These are phyloP conservation scores for Capronia coronata DNA, from an alignment of 2,329 filamentous ascomycete species.

Conservation along the genomic window DNA sequence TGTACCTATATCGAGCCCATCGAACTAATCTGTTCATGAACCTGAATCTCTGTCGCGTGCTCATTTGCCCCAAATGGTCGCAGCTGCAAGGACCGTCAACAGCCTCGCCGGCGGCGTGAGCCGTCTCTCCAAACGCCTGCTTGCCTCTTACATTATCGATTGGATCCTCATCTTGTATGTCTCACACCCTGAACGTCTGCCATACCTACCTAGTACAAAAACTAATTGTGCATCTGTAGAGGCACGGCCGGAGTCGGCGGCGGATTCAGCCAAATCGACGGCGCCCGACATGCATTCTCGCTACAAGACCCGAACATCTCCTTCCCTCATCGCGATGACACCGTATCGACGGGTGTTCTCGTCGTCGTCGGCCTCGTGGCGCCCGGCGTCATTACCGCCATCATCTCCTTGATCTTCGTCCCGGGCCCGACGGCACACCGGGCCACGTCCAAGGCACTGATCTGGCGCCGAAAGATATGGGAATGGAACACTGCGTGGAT, in stretches of 20 bases:
- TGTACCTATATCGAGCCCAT: too few relatives aligned
- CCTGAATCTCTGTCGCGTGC: slow-evolving; percentile 19
- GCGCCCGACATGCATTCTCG: slow-evolving; percentile 50
- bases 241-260: slow-evolving; percentile 54
- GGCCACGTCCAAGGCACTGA: slow-evolving; percentile 55
- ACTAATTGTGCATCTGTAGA: slow-evolving; percentile 32
- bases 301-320: slow-evolving; percentile 70
- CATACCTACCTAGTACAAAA: not conserved
- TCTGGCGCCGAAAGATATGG: slow-evolving; percentile 82
- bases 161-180: slow-evolving; percentile 60
- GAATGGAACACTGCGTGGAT: slow-evolving; percentile 82
- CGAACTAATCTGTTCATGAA: too few relatives aligned
- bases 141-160: slow-evolving; percentile 64
- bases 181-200: not conserved
- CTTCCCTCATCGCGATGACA: slow-evolving; percentile 67
- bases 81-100: slow-evolving; percentile 13
- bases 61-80: slow-evolving; percentile 23
- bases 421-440: slow-evolving; percentile 63
- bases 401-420: slow-evolving; percentile 63
- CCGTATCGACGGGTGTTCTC: slow-evolving; percentile 61
- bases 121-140: slow-evolving; percentile 45
- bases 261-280: slow-evolving; percentile 53
- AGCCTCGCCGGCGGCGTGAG: slow-evolving; percentile 18
- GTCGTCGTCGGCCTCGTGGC: slow-evolving; percentile 56
- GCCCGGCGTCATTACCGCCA: slow-evolving; percentile 61